These are phyloP conservation scores for Saturnispora sanitii DNA, from an alignment of 805 yeast species.

Conservation along the genomic window DNA sequence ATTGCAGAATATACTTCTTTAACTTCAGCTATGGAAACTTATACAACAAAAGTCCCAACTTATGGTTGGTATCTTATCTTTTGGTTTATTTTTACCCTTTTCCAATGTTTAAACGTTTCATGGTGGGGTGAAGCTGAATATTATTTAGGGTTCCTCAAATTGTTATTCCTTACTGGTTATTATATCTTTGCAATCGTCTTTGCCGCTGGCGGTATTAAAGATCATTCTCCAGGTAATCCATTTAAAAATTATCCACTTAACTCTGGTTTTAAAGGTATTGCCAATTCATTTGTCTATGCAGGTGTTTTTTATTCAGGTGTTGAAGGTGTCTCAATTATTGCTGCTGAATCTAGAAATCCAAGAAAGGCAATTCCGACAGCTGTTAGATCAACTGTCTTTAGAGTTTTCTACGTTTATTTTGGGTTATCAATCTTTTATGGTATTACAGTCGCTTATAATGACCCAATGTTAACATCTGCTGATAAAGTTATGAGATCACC, in stretches of 20 bases:
- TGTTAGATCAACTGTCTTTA: conserved; percentile 48
- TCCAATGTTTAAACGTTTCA: conserved; percentile 41
- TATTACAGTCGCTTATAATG: conserved; percentile 47
- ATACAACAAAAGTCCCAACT: conserved; percentile 43
- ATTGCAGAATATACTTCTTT: conserved; percentile 47
- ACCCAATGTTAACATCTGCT: conserved; percentile 33
- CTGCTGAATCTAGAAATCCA: conserved; percentile 55
- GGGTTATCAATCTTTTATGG: conserved; percentile 48
- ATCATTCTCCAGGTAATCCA: conserved; percentile 27
- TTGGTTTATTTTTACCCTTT: conserved; percentile 41
- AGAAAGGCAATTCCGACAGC: conserved; percentile 48
- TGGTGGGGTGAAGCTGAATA: conserved; percentile 51
- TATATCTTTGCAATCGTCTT: conserved; percentile 40
- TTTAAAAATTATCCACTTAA: conserved; percentile 28
- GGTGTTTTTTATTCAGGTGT: conserved; percentile 22
- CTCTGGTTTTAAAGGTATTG: conserved; percentile 21
- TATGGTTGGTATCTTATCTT: conserved; percentile 47
- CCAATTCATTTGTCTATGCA: conserved; percentile 19
- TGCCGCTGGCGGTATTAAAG: conserved; percentile 34
- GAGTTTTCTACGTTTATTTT: conserved; percentile 43
- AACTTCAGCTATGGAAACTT: conserved; percentile 38
- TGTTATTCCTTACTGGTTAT: conserved; percentile 39
- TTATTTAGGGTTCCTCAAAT: conserved; percentile 40
- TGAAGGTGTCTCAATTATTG: conserved; percentile 35
- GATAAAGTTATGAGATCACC: conserved; percentile 38